Percentiles rank a stretch among this genome's conserved stretches.
These are phyloP conservation scores for Aspergillus tanneri DNA, from an alignment of 2,329 filamentous ascomycete species.

Conservation along the genomic window DNA sequence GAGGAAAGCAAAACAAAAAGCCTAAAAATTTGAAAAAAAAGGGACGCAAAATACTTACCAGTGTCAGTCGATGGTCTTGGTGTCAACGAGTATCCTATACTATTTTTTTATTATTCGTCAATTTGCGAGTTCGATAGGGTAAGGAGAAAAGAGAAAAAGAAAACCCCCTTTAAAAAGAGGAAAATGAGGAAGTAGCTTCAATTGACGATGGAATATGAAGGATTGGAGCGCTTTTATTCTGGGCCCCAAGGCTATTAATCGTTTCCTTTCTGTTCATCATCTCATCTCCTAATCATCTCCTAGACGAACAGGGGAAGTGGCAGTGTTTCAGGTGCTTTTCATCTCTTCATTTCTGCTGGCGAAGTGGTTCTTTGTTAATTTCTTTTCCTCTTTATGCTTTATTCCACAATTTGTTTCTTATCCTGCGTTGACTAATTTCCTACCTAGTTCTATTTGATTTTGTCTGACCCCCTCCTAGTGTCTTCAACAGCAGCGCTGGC, in stretches of 20 bases:
- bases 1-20: not conserved
- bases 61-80: constrained; percentile 14
- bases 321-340: constrained; percentile 41
- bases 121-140: constrained; percentile 9
- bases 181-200: constrained; percentile 20
- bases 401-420: constrained; percentile 26
- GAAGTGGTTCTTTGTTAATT: constrained; percentile 31
- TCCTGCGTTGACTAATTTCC: constrained; percentile 21
- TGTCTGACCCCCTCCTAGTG: not conserved
- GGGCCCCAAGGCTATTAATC: constrained; percentile 30
- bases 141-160: constrained; percentile 17
- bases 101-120: constrained; percentile 17
- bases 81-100: constrained; percentile 16
- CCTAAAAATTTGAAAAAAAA: not conserved
- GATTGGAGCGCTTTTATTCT: constrained; percentile 30
- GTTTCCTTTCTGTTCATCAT: constrained; percentile 30
- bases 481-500: not conserved
- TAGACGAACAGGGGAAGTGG: constrained; percentile 37
- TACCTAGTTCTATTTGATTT: constrained; percentile 16
- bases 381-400: constrained; percentile 26
- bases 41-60: constrained; percentile 8
- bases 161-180: constrained; percentile 16
- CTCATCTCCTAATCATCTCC: constrained; percentile 36
- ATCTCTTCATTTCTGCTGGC: constrained; percentile 29
- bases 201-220: constrained; percentile 25